Percentiles rank a stretch among this genome's conserved stretches.
phyloP scores from a whole-genome alignment of 2,329 filamentous ascomycete species.

The Nigrospora oryzae region DNA sequence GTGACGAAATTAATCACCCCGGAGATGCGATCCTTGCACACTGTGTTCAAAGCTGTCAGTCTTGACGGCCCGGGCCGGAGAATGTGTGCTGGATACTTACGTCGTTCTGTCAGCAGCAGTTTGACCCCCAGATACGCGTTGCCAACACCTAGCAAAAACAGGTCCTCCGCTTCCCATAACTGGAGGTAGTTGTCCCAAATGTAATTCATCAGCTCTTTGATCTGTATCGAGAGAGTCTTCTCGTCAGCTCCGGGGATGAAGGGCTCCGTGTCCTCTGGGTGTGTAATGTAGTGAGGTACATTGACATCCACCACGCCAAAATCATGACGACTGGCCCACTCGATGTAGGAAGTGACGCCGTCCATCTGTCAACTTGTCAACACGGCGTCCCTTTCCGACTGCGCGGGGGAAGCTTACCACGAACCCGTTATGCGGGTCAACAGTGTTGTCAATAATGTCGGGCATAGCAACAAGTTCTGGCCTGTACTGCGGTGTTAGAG shows the following conservation, averaged over 20 bases:
- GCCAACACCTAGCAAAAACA: constrained; percentile 86
- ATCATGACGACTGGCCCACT: constrained; percentile 68
- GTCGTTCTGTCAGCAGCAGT: constrained; percentile 68
- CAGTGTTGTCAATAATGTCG: constrained; percentile 59
- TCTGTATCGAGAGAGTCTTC: constrained; percentile 45
- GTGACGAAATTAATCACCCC: constrained; percentile 77
- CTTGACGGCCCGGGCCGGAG: too few species aligned
- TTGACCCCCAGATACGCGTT: constrained; percentile 79
- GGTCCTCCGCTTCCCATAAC: constrained; percentile 60
- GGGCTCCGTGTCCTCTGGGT: constrained; percentile 45
- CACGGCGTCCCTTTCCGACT: neutral
- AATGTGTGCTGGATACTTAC: constrained; percentile 30
- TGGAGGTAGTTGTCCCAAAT: constrained; percentile 98
- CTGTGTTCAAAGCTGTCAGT: constrained; percentile 16
- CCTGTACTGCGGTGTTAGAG: constrained; percentile 25
- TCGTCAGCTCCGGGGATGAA: constrained; percentile 36
- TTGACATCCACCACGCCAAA: constrained; percentile 91
- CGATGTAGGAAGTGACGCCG: constrained; percentile 69
- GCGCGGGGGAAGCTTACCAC: constrained; percentile 50
- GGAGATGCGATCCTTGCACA: constrained; percentile 59
- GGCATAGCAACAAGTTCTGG: constrained; percentile 62
- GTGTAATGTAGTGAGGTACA: constrained; percentile 68
- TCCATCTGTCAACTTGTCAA: constrained; percentile 56
- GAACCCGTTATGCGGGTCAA: constrained; percentile 81
- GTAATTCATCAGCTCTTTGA: constrained; percentile 70